Conservation (phyloP, 1,139 yeast species). For the Meyerozyma athensensis region DNA sequence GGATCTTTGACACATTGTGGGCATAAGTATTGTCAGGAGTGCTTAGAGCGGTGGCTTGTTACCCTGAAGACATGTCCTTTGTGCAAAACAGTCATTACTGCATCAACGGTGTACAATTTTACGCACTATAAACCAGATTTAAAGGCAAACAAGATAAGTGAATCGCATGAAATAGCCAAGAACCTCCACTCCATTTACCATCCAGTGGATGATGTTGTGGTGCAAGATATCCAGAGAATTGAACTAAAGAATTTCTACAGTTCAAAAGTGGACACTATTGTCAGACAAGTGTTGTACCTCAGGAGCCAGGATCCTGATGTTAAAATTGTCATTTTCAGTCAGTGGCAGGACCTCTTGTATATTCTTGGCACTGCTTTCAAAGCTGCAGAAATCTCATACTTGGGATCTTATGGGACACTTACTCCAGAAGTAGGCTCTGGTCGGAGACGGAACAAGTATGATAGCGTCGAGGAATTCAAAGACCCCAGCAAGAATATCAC, state of each 20-base stretch:
- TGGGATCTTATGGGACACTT: slow-evolving; percentile 39
- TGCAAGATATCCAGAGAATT: slow-evolving; percentile 42
- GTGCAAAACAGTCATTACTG: slow-evolving; percentile 52
- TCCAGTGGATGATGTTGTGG: slow-evolving; percentile 35
- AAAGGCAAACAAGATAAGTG: slow-evolving; percentile 42
- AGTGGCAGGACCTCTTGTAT: slow-evolving; percentile 73
- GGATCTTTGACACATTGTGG: slow-evolving; percentile 89
- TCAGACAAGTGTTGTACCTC: slow-evolving; percentile 65
- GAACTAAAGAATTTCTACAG: slow-evolving; percentile 56
- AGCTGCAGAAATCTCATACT: slow-evolving; percentile 49
- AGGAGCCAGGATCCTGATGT: slow-evolving; percentile 54
- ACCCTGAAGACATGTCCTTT: slow-evolving; percentile 63
- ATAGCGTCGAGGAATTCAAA: slow-evolving; percentile 61
- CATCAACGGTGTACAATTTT: slow-evolving; percentile 54
- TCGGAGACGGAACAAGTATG: slow-evolving; percentile 25
- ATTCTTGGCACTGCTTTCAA: slow-evolving; percentile 65
- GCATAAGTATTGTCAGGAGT: slow-evolving; percentile 78
- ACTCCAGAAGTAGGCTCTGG: slow-evolving; percentile 30
- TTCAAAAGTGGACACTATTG: slow-evolving; percentile 78
- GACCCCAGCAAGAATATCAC: slow-evolving; percentile 56
- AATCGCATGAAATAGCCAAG: slow-evolving; percentile 12
- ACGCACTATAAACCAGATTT: slow-evolving; percentile 45
- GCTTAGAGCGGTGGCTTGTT: slow-evolving; percentile 69
- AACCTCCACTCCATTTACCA: slow-evolving; percentile 46
- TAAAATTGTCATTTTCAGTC: slow-evolving; percentile 83